phyloP scores from a whole-genome alignment of 75 land plant species.

The Ceratopteris richardii region DNA sequence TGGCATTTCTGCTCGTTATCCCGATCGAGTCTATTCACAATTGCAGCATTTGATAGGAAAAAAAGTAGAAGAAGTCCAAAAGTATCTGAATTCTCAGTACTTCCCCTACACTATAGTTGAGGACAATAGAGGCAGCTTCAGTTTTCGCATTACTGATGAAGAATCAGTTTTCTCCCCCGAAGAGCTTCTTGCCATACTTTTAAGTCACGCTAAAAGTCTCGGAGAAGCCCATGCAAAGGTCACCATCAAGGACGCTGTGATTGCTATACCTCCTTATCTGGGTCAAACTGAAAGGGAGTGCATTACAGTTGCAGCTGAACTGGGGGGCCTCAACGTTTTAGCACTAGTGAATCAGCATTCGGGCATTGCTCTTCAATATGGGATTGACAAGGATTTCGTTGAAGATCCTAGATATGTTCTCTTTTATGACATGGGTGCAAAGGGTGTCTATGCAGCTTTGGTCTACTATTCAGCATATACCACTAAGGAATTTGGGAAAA shows the following conservation, averaged over 20 bases:
- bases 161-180: conserved; percentile 43
- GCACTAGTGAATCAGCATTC: conserved; percentile 81
- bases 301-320: conserved; percentile 59
- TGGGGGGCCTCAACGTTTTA: conserved; percentile 82
- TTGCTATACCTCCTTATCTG: conserved; percentile 75
- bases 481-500: conserved; percentile 77
- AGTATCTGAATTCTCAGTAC: conserved; percentile 24
- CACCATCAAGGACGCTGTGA: conserved; percentile 69
- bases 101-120: conserved; percentile 71
- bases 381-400: conserved; percentile 90
- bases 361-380: conserved; percentile 93
- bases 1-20: conserved; percentile 66
- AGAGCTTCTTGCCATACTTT: conserved; percentile 78
- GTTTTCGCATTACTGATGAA: conserved; percentile 40
- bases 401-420: conserved; percentile 68
- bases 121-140: conserved; percentile 49
- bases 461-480: conserved; percentile 76
- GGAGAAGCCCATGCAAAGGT: conserved; percentile 62
- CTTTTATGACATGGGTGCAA: conserved; percentile 93
- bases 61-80: conserved; percentile 27
- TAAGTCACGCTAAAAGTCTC: conserved; percentile 46
- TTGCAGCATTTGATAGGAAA: conserved; percentile 62
- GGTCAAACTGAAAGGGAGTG: conserved; percentile 85
- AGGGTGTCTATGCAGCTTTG: conserved; percentile 76
- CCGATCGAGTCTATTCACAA: conserved; percentile 59